Evolutionary conservation across 306 rosid genomes (phyloP).

Genomic region (Fragaria iinumae): DNA sequence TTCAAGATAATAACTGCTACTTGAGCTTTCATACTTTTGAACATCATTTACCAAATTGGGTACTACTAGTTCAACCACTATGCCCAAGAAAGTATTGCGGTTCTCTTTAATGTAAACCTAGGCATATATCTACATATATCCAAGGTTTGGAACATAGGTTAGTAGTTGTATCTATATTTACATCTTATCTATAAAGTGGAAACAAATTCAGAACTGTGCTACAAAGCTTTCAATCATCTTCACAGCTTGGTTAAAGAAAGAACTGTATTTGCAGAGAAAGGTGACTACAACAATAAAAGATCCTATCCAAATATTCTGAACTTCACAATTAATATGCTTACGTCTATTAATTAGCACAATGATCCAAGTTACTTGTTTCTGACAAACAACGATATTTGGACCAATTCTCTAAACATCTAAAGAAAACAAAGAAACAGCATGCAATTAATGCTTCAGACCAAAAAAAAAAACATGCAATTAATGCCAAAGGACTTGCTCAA

Average conservation of each 20-base stretch:
- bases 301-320: not conserved
- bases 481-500: not conserved
- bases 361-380: not conserved
- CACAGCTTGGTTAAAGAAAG: not conserved
- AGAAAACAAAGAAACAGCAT: not conserved
- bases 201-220: not conserved
- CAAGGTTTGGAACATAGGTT: not conserved
- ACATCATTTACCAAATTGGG: too few relatives aligned
- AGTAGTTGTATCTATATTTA: not conserved
- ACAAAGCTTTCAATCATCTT: not conserved
- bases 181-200: not conserved
- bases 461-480: too few relatives aligned
- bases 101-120: not conserved
- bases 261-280: not conserved
- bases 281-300: not conserved
- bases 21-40: too few relatives aligned
- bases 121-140: not conserved
- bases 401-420: not conserved
- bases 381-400: not conserved
- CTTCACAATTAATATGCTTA: not conserved
- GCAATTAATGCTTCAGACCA: too few relatives aligned
- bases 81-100: too few relatives aligned
- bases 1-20: too few relatives aligned
- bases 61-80: too few relatives aligned
- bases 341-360: not conserved